Evolutionary conservation across 768 basidiomycete species (phyloP).

Genomic region (Naganishia randhawae): DNA sequence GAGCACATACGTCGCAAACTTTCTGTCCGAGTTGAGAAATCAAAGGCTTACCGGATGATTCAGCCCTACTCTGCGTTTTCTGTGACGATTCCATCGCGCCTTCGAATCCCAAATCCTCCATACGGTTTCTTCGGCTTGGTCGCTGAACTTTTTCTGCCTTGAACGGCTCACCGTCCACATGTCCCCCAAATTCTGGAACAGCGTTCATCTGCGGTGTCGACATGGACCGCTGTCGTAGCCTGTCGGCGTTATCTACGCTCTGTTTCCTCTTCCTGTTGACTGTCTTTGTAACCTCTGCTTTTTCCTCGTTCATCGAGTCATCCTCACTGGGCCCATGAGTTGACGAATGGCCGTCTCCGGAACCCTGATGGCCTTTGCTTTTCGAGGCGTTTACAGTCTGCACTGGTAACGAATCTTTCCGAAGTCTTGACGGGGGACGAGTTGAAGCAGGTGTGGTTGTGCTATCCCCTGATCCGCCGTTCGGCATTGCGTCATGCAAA

Average conservation of each 20-base stretch:
- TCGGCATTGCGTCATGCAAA: background rate
- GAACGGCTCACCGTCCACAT: background rate
- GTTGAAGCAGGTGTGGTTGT: conserved; percentile 9
- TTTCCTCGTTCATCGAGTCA: conserved; percentile 5
- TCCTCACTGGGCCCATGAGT: background rate
- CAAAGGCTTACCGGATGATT: background rate
- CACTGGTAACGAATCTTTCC: background rate
- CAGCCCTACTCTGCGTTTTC: background rate
- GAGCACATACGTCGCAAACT: no score
- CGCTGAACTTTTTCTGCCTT: background rate
- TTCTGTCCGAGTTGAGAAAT: no score
- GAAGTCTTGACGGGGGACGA: conserved; percentile 2
- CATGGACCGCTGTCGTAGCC: background rate
- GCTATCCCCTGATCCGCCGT: background rate
- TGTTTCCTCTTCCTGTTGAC: conserved; percentile 12
- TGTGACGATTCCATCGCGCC: background rate
- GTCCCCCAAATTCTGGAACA: background rate
- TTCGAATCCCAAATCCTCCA: conserved; percentile 5
- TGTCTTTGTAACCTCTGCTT: conserved; percentile 5
- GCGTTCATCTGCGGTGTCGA: background rate
- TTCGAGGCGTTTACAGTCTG: background rate
- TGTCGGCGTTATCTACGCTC: background rate
- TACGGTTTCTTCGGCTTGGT: background rate
- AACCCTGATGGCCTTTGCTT: background rate
- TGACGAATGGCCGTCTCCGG: background rate